phyloP scores from a whole-genome alignment of 164 flowering plant genomes.

The Berberis thunbergii region DNA sequence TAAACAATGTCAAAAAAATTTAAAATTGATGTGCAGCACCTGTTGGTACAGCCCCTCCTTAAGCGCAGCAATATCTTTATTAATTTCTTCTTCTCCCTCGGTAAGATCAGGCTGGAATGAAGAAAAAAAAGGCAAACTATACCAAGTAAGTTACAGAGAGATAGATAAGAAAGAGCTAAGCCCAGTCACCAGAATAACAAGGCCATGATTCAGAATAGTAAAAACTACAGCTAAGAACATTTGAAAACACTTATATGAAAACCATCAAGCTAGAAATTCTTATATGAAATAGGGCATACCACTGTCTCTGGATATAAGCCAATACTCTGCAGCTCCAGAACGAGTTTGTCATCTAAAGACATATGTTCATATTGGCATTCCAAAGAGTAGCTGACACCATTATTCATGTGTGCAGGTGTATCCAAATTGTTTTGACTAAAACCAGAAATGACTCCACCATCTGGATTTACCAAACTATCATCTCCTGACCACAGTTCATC shows the following conservation, averaged over 20 bases:
- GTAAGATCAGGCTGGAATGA: conserved; percentile 59
- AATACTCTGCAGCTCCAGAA: conserved; percentile 74
- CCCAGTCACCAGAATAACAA: no score
- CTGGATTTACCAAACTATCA: conserved; percentile 22
- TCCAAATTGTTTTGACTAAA: conserved; percentile 22
- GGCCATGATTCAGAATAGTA: no score
- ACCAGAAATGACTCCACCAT: conserved; percentile 22
- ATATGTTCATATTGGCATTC: conserved; percentile 49
- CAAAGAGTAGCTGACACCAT: conserved; percentile 23
- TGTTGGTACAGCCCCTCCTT: conserved; percentile 38
- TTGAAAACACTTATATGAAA: no score
- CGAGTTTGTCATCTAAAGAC: conserved; percentile 51
- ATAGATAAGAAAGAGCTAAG: not conserved
- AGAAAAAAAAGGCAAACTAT: conserved; percentile 3
- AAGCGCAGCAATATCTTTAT: conserved; percentile 43
- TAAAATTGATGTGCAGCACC: conserved; percentile 20
- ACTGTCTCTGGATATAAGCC: conserved; percentile 62
- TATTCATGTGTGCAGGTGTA: conserved; percentile 14
- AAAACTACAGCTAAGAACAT: no score
- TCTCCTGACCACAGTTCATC: conserved; percentile 34
- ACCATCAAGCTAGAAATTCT: no score
- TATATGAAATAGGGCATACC: conserved; percentile 36
- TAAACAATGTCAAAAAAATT: no score
- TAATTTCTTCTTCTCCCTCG: conserved; percentile 63
- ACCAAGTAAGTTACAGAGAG: not conserved